Conservation (phyloP, 129 eudicot species). For the Glebionis coronaria region DNA sequence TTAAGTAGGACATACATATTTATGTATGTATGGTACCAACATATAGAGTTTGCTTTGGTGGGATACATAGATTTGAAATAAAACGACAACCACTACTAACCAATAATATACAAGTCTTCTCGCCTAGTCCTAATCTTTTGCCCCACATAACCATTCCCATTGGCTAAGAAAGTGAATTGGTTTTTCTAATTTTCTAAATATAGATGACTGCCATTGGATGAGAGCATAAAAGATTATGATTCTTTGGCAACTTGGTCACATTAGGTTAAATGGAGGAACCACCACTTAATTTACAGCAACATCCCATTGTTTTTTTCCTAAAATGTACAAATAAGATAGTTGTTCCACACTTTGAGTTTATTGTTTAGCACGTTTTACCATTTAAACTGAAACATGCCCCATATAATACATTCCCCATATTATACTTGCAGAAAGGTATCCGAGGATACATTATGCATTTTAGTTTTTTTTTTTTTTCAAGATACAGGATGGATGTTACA, state of each 20-base stretch:
- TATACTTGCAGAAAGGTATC: too few relatives aligned
- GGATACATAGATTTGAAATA: constrained; percentile 18
- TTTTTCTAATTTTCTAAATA: neutral
- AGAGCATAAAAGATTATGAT: neutral
- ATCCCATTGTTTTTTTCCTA: too few relatives aligned
- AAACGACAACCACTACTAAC: constrained; percentile 28
- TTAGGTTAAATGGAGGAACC: constrained; percentile 18
- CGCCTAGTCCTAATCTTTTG: constrained; percentile 16
- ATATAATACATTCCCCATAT: too few relatives aligned
- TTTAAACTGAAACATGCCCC: too few relatives aligned
- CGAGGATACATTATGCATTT: too few relatives aligned
- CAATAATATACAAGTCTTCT: constrained; percentile 23
- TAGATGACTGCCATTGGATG: constrained; percentile 1
- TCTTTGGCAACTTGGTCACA: constrained; percentile 10
- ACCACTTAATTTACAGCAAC: neutral
- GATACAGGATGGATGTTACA: too few relatives aligned
- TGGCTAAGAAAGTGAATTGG: neutral
- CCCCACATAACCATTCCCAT: neutral
- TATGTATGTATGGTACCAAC: constrained; percentile 8
- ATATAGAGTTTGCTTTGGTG: constrained; percentile 18
- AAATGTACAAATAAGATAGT: too few relatives aligned
- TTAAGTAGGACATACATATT: constrained; percentile 14
- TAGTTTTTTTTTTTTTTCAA: too few relatives aligned
- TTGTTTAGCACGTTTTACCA: too few relatives aligned
- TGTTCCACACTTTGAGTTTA: too few relatives aligned